Evolutionary conservation across 441 rosid genomes (phyloP), one percentile per base, ranked within the genome.

Genomic region (Pelargonium cotyledonis): DNA sequence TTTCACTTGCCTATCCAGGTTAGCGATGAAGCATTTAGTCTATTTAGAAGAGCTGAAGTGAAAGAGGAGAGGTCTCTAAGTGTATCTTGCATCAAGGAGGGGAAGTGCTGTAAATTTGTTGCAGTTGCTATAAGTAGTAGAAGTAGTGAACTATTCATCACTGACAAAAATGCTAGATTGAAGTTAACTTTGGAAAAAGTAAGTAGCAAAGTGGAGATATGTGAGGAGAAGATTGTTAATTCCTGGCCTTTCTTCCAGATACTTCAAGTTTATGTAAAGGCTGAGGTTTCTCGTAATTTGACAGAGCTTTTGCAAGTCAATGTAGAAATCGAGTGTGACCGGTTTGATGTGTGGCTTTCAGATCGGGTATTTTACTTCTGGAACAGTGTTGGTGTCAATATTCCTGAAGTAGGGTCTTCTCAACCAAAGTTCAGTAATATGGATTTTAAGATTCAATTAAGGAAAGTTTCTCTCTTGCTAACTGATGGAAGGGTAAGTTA

Each of bases 401-500:
- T 79, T 69, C 86, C 89, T 76, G 89, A 78, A 77, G 71, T 84
- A 65, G 78, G 76, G 66, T 72, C 92, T 78, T 80, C 97, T 71
- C 85, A 74, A 71, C 77, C 77, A 83, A 62, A 76, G 57, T 75
- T 80, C 71, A 85, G 71, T 76, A 68, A 75, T 57, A 49, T 88
- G 69, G 80, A 81, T 72, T 68, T 86, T 40, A 81, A 80, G 68
- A 63, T 89, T 69, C 85, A 82, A 78, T 72, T 85, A 15, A 87
- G 83, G 82, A 87, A 89, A 75, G 75, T 73, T 51, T 90, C 97
- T 67, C 77, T 92, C 71, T 85, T 89, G 69, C 80, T 92, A 68
- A 88, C 95, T 76, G 99, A 91, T 83, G 97, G 92, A 82, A 86
- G 89, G 96, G 99, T 95, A 89, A 19, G 79, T 68, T 62, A 31